phyloP scores from a whole-genome alignment of 805 yeast species.

The Scheffersomyces coipomensis region DNA sequence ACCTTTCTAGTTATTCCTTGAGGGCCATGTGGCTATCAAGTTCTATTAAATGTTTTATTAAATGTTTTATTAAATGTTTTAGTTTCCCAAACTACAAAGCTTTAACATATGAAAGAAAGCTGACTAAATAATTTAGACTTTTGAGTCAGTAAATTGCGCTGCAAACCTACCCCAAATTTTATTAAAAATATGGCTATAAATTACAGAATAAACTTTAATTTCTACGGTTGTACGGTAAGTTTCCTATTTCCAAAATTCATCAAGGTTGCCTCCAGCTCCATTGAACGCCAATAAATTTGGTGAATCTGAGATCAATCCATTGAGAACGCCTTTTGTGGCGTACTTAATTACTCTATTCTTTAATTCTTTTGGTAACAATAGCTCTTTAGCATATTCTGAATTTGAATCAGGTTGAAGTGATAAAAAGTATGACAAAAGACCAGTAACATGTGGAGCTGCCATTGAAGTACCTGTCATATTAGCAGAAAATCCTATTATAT shows the following conservation, averaged over 20 bases:
- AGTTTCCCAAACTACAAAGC: too few relatives aligned
- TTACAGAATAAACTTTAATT: too few relatives aligned
- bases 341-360: conserved; percentile 51
- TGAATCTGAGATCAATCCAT: conserved; percentile 41
- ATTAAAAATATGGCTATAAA: too few relatives aligned
- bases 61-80: too few relatives aligned
- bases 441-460: conserved; percentile 61
- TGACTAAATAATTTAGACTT: too few relatives aligned
- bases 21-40: too few relatives aligned
- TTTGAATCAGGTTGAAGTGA: conserved; percentile 51
- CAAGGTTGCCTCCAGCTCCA: conserved; percentile 53
- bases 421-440: conserved; percentile 53
- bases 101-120: too few relatives aligned
- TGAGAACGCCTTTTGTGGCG: conserved; percentile 47
- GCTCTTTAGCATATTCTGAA: conserved; percentile 45
- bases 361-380: conserved; percentile 51
- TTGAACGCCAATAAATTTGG: conserved; percentile 57
- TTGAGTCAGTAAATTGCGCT: too few relatives aligned
- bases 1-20: too few relatives aligned
- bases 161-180: too few relatives aligned
- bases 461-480: conserved; percentile 59
- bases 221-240: too few relatives aligned
- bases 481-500: conserved; percentile 54
- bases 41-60: too few relatives aligned
- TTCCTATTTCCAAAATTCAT: conserved; percentile 52